A percentile compares a stretch with the other conserved stretches of the same genome.
These are phyloP conservation scores for Marasmius fiardii DNA, from an alignment of 1,284 basidiomycete species.

Conservation along the genomic window DNA sequence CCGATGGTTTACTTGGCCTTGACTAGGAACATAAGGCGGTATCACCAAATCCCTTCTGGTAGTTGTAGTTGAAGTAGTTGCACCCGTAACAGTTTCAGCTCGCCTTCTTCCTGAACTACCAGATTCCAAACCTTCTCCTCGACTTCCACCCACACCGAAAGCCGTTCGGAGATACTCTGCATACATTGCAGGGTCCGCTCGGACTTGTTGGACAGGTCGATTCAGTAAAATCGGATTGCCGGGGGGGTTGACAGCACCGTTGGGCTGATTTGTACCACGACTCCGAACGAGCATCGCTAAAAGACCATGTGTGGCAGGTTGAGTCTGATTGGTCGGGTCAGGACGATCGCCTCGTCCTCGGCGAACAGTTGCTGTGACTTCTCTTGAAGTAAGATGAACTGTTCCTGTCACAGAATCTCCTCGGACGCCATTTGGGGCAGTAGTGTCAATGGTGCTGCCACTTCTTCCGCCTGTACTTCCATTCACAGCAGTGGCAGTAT, in stretches of 20 bases:
- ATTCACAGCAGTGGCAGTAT: conserved; percentile 1
- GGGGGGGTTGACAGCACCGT: not conserved
- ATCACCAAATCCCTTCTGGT: not conserved
- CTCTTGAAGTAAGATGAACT: not conserved
- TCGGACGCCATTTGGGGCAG: not conserved
- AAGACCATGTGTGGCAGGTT: not conserved
- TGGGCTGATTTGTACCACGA: not conserved
- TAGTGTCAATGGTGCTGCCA: not conserved
- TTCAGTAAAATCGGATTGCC: not conserved
- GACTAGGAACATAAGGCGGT: not conserved
- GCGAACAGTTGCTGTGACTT: not conserved
- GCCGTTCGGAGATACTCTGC: conserved; percentile 6
- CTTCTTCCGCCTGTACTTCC: not conserved
- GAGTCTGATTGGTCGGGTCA: not conserved
- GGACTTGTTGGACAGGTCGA: not conserved
- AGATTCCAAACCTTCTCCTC: not conserved
- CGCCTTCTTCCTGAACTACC: conserved; percentile 7
- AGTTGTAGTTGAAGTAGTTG: not conserved
- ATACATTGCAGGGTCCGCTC: conserved; percentile 7
- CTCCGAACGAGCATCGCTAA: not conserved
- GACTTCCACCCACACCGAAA: not conserved
- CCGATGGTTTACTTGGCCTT: conserved; percentile 1
- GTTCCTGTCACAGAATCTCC: not conserved
- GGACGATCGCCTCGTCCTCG: not conserved
- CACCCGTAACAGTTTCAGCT: conserved; percentile 12